Percentiles rank a stretch among this genome's conserved stretches.
phyloP scores from a whole-genome alignment of 495 filamentous ascomycete species.

The Aspergillus mulundensis region DNA sequence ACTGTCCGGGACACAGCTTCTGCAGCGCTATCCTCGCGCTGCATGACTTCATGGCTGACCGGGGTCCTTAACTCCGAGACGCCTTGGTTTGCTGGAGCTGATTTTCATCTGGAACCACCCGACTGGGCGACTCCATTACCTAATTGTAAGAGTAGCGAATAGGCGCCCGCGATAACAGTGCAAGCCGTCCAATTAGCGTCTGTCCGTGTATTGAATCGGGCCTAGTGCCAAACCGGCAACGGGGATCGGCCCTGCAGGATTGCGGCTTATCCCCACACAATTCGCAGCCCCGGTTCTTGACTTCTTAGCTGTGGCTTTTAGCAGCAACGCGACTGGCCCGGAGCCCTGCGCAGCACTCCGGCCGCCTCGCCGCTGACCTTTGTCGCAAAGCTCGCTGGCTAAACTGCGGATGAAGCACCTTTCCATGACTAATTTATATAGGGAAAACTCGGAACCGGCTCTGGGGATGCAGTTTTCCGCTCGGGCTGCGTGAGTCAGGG shows the following conservation, averaged over 20 bases:
- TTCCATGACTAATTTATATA: background rate
- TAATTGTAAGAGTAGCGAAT: constrained; percentile 10
- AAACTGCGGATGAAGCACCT: background rate
- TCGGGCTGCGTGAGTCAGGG: background rate
- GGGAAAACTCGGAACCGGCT: background rate
- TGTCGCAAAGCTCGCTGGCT: background rate
- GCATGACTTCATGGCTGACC: background rate
- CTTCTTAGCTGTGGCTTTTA: constrained; percentile 1
- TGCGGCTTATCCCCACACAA: constrained; percentile 24
- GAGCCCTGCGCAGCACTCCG: constrained; percentile 6
- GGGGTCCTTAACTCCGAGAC: background rate
- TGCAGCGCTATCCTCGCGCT: too few relatives aligned
- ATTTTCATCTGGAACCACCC: background rate
- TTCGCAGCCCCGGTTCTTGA: constrained; percentile 8
- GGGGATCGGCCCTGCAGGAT: constrained; percentile 31
- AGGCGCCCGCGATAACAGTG: constrained; percentile 17
- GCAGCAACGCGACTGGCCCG: background rate
- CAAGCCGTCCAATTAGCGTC: constrained; percentile 18
- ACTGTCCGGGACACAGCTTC: too few relatives aligned
- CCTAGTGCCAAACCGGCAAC: constrained; percentile 25
- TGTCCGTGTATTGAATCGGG: constrained; percentile 10
- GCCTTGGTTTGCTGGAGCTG: background rate
- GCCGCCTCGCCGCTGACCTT: background rate
- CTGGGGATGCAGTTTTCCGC: background rate
- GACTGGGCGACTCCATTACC: constrained; percentile 1